phyloP scores from a whole-genome alignment of 495 filamentous ascomycete species.

The Poronia punctata region DNA sequence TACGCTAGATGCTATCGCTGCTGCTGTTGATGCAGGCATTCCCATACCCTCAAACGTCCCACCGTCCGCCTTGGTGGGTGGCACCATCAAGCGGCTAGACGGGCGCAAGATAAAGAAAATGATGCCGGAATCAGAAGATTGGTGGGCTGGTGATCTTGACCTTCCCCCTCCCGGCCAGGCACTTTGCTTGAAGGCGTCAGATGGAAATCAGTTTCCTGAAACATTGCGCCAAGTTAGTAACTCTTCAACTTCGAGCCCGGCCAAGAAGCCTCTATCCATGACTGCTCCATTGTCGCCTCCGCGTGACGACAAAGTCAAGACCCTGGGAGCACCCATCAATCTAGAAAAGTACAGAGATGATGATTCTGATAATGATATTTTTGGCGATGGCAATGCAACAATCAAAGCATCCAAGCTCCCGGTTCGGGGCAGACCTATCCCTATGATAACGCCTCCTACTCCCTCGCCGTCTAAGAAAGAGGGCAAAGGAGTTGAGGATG shows the following conservation, averaged over 20 bases:
- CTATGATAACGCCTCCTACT: constrained; percentile 50
- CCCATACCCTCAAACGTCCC: constrained; percentile 85
- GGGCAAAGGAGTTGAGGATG: constrained; percentile 34
- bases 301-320: constrained; percentile 11
- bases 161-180: constrained; percentile 55
- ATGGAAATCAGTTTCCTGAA: constrained; percentile 58
- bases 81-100: constrained; percentile 87
- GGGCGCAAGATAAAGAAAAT: constrained; percentile 72
- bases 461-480: constrained; percentile 27
- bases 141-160: constrained; percentile 84
- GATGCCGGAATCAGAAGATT: constrained; percentile 72
- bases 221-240: constrained; percentile 56
- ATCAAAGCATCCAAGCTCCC: constrained; percentile 61
- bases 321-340: constrained; percentile 31
- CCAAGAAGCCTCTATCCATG: constrained; percentile 24
- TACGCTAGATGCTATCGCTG: constrained; percentile 75
- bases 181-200: constrained; percentile 57
- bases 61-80: constrained; percentile 87
- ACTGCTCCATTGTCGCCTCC: constrained; percentile 13
- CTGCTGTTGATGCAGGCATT: constrained; percentile 82
- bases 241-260: constrained; percentile 35
- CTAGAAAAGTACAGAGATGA: constrained; percentile 59
- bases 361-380: constrained; percentile 52
- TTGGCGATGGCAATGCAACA: constrained; percentile 54
- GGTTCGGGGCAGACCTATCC: constrained; percentile 43